Percentiles rank a stretch among this genome's conserved stretches.
These are phyloP conservation scores for Plasmodium gonderi DNA, from an alignment of 169 alveolate species.

Conservation along the genomic window DNA sequence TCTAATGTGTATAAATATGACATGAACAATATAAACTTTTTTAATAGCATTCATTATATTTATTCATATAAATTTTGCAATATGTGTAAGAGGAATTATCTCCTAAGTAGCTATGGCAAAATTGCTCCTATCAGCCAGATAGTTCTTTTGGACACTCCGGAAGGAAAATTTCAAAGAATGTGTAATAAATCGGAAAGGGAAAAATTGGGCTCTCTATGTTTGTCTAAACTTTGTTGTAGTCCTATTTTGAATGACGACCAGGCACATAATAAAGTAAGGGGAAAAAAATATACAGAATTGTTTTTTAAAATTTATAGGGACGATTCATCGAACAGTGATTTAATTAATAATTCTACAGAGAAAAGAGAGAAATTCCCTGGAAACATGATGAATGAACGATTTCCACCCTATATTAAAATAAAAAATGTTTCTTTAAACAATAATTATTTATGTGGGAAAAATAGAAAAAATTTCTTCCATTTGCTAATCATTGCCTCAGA, in stretches of 20 bases:
- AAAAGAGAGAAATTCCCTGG: not conserved
- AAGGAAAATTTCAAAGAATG: not conserved
- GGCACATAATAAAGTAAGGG: not conserved
- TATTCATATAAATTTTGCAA: conserved; percentile 8
- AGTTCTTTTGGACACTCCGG: not conserved
- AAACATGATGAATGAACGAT: conserved; percentile 10
- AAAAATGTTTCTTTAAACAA: conserved; percentile 24
- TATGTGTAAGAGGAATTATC: conserved; percentile 5
- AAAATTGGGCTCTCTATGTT: not conserved
- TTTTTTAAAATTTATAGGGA: conserved; percentile 26
- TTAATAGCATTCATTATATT: conserved; percentile 57
- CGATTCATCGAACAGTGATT: not conserved
- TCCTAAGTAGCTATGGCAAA: conserved; percentile 67
- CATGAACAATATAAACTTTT: conserved; percentile 39
- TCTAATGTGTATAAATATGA: conserved; percentile 58
- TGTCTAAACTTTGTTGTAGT: not conserved
- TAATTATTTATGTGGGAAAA: conserved; percentile 18
- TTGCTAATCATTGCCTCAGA: conserved; percentile 63
- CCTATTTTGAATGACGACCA: not conserved
- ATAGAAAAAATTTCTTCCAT: conserved; percentile 54
- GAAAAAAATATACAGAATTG: not conserved
- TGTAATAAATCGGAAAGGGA: not conserved
- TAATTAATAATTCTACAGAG: not conserved
- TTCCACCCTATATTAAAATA: conserved; percentile 32
- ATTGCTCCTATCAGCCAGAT: not conserved